Evolutionary conservation across 1,284 basidiomycete species (phyloP).

Genomic region (Fomitiporia mediterranea): DNA sequence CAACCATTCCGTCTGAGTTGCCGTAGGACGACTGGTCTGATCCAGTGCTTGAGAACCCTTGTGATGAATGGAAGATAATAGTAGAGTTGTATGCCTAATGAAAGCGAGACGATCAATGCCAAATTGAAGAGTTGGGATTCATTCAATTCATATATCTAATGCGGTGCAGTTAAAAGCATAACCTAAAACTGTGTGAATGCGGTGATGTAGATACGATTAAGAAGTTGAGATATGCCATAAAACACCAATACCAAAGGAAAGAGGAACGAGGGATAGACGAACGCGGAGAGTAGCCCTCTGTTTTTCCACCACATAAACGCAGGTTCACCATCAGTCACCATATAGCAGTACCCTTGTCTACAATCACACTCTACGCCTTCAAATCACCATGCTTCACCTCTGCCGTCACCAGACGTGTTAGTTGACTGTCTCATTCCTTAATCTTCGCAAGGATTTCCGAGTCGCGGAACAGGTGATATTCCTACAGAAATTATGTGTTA

Average conservation of each 20-base stretch:
- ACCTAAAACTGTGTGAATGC: not conserved
- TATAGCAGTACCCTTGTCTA: not conserved
- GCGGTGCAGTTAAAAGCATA: not conserved
- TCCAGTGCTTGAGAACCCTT: no score
- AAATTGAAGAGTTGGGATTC: not conserved
- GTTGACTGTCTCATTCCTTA: slow-evolving; percentile 62
- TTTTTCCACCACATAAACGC: not conserved
- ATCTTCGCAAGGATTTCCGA: slow-evolving; percentile 96
- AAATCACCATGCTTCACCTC: not conserved
- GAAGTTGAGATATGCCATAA: not conserved
- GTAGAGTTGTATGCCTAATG: no score
- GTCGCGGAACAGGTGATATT: slow-evolving; percentile 95
- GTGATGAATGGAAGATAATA: no score
- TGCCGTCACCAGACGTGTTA: not conserved
- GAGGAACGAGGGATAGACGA: not conserved
- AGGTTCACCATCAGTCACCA: not conserved
- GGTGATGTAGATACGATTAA: not conserved
- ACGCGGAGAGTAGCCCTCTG: not conserved
- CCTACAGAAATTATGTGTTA: slow-evolving; percentile 53
- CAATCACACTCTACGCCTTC: no score
- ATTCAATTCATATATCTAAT: not conserved
- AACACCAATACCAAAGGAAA: not conserved
- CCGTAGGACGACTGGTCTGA: no score
- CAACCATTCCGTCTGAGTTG: no score
- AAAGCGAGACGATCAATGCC: no score